Base-by-base conservation (phyloP, 495 filamentous ascomycete genomes). In the Xylaria longipes region DNA sequence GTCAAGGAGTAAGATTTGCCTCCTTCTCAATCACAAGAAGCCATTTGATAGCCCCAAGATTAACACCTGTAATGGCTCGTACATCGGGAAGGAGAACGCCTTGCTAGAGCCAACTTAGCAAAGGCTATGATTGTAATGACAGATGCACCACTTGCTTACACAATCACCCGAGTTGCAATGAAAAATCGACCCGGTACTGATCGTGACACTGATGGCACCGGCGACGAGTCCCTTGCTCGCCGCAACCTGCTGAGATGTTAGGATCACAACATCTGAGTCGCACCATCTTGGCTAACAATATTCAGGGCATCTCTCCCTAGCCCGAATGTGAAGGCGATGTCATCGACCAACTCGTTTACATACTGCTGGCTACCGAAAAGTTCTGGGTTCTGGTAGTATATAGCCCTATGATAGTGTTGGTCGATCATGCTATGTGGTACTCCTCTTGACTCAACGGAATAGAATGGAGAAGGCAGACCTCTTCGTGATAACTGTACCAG, bases 1-100 rank as follows among this genome's bases (percentile, higher is more conserved):
- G 12, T 22, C 1, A 2, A 57, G 20, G 11, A 27, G 29, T 64
- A n/a, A n/a, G 14, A 37, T 77, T 54, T 76, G 92, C 94, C 85
- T 99, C 96, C 83, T 99, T 99, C 78, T 99, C 96, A 43, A 99
- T 87, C 0, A 98, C 87, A 0, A 98, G 76, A 33, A 98, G 83
- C 94, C 94, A 97, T 57, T 87, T 79, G 0, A 87, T 77, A 25
- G 76, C 72, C 1, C 81, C 77, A 12, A 93, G 80, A 66, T 90
- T 80, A 22, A 97, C 76, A 6, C 76, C 78, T 1, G 84, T 78
- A 9, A 90, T 83, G 1, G 89, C 82, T 45, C 82, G 82, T 17
- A 87, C 71, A 15, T 84, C 85, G 12, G 94, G 93, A 1, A 98
- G 84, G 5, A 97, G 77, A 9, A 86, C 82, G 3, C 92, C 93